phyloP scores from a whole-genome alignment of 768 basidiomycete genomes.

The Psilocybe cyanescens region DNA sequence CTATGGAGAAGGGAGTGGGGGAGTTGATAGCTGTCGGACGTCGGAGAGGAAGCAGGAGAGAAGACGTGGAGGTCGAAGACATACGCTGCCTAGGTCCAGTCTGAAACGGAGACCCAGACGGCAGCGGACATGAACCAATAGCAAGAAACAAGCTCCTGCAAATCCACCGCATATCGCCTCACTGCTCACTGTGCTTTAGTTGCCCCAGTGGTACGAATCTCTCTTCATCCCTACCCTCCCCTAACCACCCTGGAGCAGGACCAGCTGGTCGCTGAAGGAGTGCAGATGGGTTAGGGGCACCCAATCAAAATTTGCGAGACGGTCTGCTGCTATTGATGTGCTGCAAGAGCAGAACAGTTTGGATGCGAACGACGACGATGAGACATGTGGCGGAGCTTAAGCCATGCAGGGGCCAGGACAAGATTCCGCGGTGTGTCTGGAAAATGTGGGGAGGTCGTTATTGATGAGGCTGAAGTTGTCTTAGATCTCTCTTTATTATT shows the following conservation, averaged over 20 bases:
- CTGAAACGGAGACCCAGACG: background rate
- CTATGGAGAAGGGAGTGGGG: no score
- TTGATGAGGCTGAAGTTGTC: slow-evolving; percentile 92
- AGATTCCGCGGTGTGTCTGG: slow-evolving; percentile 56
- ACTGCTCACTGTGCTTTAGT: slow-evolving; percentile 83
- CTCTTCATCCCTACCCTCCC: slow-evolving; percentile 6
- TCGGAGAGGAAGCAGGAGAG: background rate
- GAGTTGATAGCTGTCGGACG: background rate
- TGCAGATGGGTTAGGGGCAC: no score
- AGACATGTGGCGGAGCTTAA: no score
- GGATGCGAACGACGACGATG: no score
- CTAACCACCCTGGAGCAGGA: slow-evolving; percentile 71
- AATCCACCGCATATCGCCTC: slow-evolving; percentile 88
- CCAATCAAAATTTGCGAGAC: no score
- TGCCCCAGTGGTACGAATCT: slow-evolving; percentile 68
- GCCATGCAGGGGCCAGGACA: slow-evolving; percentile 37
- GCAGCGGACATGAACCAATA: slow-evolving; percentile 12
- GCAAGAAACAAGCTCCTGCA: slow-evolving; percentile 86
- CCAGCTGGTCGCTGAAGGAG: background rate
- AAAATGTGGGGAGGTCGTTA: slow-evolving; percentile 81
- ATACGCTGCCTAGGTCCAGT: no score
- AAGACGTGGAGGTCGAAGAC: no score
- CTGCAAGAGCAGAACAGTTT: slow-evolving; percentile 18
- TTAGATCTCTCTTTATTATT: slow-evolving; percentile 38
- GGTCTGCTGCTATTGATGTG: no score